These are phyloP conservation scores for Aspergillus pseudoglaucus DNA, from an alignment of 2,329 filamentous ascomycete genomes.

Conservation along the genomic window DNA sequence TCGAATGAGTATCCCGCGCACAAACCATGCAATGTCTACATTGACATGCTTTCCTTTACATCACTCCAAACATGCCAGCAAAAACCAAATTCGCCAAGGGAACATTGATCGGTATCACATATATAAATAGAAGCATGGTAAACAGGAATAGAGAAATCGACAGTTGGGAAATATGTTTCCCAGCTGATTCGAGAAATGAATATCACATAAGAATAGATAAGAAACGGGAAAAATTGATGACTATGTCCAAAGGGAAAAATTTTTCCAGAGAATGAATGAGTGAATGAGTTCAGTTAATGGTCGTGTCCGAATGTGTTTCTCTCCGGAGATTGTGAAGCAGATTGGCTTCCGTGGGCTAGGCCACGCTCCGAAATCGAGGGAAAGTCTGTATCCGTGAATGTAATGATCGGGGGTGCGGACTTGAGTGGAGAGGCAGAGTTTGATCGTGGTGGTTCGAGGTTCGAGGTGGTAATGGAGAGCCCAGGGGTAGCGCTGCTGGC, in stretches of 20 bases:
- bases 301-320: slow-evolving; percentile 5
- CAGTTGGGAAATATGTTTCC: too few relatives aligned
- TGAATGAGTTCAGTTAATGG: slow-evolving; percentile 4
- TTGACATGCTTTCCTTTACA: neutral
- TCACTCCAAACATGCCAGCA: neutral
- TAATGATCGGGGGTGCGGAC: slow-evolving; percentile 26
- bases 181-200: too few relatives aligned
- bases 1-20: neutral
- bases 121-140: neutral
- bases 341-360: slow-evolving; percentile 24
- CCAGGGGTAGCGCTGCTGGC: slow-evolving; percentile 19
- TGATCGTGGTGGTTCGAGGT: slow-evolving; percentile 19
- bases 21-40: neutral
- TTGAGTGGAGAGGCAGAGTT: slow-evolving; percentile 19
- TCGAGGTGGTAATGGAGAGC: slow-evolving; percentile 24
- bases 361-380: slow-evolving; percentile 12
- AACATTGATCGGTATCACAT: neutral
- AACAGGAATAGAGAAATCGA: too few relatives aligned
- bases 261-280: slow-evolving; percentile 14
- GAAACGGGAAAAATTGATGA: neutral
- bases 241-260: neutral
- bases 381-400: slow-evolving; percentile 21
- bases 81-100: neutral
- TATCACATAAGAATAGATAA: neutral
- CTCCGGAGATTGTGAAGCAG: slow-evolving; percentile 10